A percentile compares a stretch with the other conserved stretches of the same genome.
Conservation (phyloP, 768 basidiomycete genomes). For the Coprinellus aureogranulatus region DNA sequence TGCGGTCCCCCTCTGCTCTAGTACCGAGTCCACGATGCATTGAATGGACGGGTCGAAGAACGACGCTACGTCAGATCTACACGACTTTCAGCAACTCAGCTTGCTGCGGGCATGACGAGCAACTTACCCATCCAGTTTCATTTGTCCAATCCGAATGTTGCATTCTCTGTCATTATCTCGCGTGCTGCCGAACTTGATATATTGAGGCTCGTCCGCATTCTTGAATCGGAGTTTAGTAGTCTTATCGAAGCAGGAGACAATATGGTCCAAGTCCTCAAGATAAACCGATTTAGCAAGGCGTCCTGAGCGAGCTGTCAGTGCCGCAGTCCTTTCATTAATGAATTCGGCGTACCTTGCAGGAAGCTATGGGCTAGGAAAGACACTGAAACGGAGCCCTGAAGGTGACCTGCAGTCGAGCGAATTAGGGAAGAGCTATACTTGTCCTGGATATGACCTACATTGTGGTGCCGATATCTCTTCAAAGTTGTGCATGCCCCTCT, state of each 20-base stretch:
- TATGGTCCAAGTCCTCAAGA: conserved; percentile 15
- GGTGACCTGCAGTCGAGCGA: conserved; percentile 35
- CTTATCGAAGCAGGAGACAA: conserved; percentile 40
- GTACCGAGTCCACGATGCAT: conserved; percentile 15
- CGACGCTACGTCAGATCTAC: conserved; percentile 13
- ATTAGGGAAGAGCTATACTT: background rate
- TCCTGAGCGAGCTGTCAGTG: conserved; percentile 6
- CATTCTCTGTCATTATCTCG: conserved; percentile 38
- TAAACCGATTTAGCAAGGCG: conserved; percentile 8
- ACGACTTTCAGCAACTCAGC: too few relatives aligned
- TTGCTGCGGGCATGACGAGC: background rate
- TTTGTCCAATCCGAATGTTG: conserved; percentile 45
- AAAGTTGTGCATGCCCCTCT: conserved; percentile 30
- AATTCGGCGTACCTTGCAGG: conserved; percentile 31
- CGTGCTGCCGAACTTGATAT: conserved; percentile 46
- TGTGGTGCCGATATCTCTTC: conserved; percentile 48
- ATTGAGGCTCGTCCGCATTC: conserved; percentile 36
- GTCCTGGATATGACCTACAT: conserved; percentile 38
- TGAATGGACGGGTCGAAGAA: conserved; percentile 23
- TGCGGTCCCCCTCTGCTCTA: conserved; percentile 11
- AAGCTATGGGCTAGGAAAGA: conserved; percentile 36
- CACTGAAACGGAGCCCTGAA: conserved; percentile 51
- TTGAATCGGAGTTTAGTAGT: conserved; percentile 46
- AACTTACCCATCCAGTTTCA: conserved; percentile 38
- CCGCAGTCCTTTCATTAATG: background rate